Evolutionary conservation across 1,139 yeast genomes (phyloP), one percentile per base, ranked within the genome.

Genomic region (Zhuliangozyma parablackwelliae): DNA sequence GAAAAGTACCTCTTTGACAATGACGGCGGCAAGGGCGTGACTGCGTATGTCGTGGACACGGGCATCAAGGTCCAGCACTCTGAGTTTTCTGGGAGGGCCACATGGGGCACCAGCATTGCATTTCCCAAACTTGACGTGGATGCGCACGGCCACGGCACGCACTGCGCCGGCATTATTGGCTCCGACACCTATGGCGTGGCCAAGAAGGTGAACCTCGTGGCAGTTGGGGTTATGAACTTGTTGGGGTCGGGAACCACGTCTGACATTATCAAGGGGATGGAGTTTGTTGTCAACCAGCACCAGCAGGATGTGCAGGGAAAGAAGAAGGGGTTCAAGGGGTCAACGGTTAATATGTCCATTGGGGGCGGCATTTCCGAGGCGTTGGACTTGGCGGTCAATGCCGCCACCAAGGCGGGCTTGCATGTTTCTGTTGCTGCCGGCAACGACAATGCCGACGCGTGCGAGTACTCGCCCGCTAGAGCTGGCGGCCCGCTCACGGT

Each of bases 81-180:
- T 31, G 71, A 67, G 41, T 68, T 68, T 43, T 69, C 55, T 39
- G 72, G 70, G 33, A 58, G 74, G 46, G 73, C 73, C 23, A 36
- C 43, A 10, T 67, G 73, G 73, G 72, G 72, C 35, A 56, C 60
- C 23, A 64, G 72, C 7, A 53, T 66, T 34, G 66, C 72, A 6
- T 50, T 55, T 46, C 71, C 70, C 29, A 57, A 59, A 43, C 48
- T 59, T 26, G 57, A 62, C 40, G 42, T 57, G 25, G 75, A 68
- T 46, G 68, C 61, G 23, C 60, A 66, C 43, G 97, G 97, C 28
- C 75, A 69, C 46, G 75, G 75, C 28, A 67, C 72, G 32, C 75
- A 69, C 47, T 65, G 69, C 51, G 74, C 74, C 16, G 75, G 75
- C 44, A 65, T 63, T 34, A 67, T 69, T 48, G 75, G 71, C 25